A percentile compares a stretch with the other conserved stretches of the same genome.
phyloP scores from a whole-genome alignment of 225 moss, liverwort and hornwort genomes.

The Lunularia cruciata region DNA sequence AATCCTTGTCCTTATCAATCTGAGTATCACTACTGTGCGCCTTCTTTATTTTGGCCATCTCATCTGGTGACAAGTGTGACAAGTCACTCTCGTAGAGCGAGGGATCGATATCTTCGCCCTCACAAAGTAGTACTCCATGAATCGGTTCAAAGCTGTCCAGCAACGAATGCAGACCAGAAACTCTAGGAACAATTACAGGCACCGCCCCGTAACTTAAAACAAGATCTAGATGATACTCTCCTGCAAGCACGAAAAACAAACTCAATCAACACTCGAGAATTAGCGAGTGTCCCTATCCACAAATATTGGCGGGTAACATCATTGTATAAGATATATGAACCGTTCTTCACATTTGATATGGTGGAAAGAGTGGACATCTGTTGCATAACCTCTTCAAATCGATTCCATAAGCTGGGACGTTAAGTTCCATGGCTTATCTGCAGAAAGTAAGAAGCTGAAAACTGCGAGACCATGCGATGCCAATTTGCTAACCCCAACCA shows the following conservation, averaged over 20 bases:
- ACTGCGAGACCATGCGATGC: too few species aligned
- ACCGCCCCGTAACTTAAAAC: conserved; percentile 95
- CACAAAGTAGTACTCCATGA: conserved; percentile 96
- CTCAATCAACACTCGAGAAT: too few species aligned
- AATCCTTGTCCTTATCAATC: conserved; percentile 92
- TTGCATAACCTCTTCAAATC: too few species aligned
- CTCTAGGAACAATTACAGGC: conserved; percentile 91
- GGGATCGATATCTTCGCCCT: conserved; percentile 97
- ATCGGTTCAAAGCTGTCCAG: conserved; percentile 99
- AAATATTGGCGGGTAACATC: too few species aligned
- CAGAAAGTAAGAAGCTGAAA: too few species aligned
- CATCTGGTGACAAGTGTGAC: conserved; percentile 64
- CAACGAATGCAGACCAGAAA: conserved; percentile 75
- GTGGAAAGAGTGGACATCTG: too few species aligned
- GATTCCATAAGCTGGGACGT: too few species aligned
- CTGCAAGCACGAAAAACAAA: conserved; percentile 27
- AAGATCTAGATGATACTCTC: conserved; percentile 94
- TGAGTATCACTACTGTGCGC: conserved; percentile 83
- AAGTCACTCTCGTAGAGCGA: conserved; percentile 74
- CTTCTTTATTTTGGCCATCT: conserved; percentile 67
- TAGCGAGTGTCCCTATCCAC: too few species aligned
- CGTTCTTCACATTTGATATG: background rate
- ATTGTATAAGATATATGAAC: background rate
- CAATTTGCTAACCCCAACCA: too few species aligned
- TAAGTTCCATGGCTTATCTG: too few species aligned